Evolutionary conservation across 139 green algal genomes (phyloP), one percentile per base, ranked within the genome.

Genomic region (Pleodorina starrii): DNA sequence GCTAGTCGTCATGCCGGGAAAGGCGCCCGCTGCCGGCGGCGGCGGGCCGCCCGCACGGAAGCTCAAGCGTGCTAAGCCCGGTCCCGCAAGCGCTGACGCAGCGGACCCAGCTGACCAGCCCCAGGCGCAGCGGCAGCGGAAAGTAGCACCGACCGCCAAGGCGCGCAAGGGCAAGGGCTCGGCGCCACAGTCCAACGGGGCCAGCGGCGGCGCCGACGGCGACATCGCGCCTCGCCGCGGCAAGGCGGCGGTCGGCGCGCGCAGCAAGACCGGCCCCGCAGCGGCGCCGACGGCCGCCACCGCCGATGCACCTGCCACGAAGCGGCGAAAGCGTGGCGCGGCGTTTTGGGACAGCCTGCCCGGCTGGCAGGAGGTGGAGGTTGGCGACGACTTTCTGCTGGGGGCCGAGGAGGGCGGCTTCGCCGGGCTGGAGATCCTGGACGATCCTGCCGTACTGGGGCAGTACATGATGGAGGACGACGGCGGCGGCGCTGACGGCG

Each of bases 361-460:
- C 0, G 94, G 93, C n/a, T 97, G 96, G 95, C 84, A 92, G 48
- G 23, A 86, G 11, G 91, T 97, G 19, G 88, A 95, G 5, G 92
- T 95, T 4, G 91, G 82, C 36, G 93, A 96, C 27, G 93, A 95
- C 77, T 78, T 97, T 29, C 79, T 98, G 46, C 48, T 97, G 74
- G 95, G 96, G 5, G 88, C 92, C 19, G 94, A 95, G 38, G 96
- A 98, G 85, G 93, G 92, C 40, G 96, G 96, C n/a, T 98, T 98
- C 86, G 92, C 92, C 38, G 95, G 94, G 0, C 86, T 98, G 36
- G 96, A 98, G 87, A 92, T 96, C 35, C 66, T 98, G 36, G 90
- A 96, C 5, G 89, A 93, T 36, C 71, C 79, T 19, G 46, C 44
- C 25, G 42, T 91, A 35, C 86, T 92, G 11, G 85, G 88, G n/a